Percentiles rank a stretch among this genome's conserved stretches.
These are phyloP conservation scores for Tulasnella sp. DNA, from an alignment of 768 basidiomycete genomes.

Conservation along the genomic window DNA sequence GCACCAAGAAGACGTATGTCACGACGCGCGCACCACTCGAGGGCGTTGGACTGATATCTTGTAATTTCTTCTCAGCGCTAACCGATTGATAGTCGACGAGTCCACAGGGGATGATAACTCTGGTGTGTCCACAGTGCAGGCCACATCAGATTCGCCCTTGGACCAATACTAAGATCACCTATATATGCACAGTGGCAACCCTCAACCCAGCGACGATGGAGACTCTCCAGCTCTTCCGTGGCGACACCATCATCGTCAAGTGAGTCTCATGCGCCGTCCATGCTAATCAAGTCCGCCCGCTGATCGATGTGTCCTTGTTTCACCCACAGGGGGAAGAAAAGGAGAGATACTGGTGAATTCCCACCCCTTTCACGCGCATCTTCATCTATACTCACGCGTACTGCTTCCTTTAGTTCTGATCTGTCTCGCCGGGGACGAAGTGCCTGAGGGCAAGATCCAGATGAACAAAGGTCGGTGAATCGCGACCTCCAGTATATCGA, in stretches of 20 bases:
- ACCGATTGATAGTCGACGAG: conserved; percentile 96
- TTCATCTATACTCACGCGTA: background rate
- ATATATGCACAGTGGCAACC: conserved; percentile 63
- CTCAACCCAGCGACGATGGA: conserved; percentile 97
- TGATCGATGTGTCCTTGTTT: background rate
- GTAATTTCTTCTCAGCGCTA: conserved; percentile 53
- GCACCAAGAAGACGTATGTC: conserved; percentile 89
- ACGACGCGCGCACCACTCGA: conserved; percentile 25
- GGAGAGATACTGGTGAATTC: conserved; percentile 64
- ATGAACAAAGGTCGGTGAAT: conserved; percentile 73
- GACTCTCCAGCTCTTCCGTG: conserved; percentile 81
- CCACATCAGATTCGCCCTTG: background rate
- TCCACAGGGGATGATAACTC: conserved; percentile 92
- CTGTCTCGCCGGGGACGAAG: conserved; percentile 88
- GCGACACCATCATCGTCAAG: conserved; percentile 93
- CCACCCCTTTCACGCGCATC: background rate
- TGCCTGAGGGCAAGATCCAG: conserved; percentile 96
- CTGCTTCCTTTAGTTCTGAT: conserved; percentile 58
- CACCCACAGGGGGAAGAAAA: conserved; percentile 76
- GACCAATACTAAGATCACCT: background rate
- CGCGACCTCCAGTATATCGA: too few relatives aligned
- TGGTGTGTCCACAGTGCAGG: conserved; percentile 36
- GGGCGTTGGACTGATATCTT: conserved; percentile 18
- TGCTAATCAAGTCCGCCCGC: conserved; percentile 16
- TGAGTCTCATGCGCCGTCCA: conserved; percentile 28